Evolutionary conservation across 768 basidiomycete genomes (phyloP), one percentile per base, ranked within the genome.

Genomic region (Terana coerulea): DNA sequence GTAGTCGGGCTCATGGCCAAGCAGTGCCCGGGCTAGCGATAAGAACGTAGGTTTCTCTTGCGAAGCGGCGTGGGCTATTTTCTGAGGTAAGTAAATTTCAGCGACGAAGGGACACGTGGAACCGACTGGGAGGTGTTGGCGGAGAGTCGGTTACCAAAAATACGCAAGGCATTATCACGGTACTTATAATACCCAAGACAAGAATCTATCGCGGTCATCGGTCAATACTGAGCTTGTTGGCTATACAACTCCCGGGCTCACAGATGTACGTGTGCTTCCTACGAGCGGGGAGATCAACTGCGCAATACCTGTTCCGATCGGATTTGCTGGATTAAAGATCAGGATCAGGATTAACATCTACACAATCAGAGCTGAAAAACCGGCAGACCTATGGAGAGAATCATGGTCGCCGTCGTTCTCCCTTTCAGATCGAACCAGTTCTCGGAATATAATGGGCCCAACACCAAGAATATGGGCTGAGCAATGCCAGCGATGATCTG

Each of bases 371-470:
- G n/a, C n/a, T n/a, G n/a, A n/a, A n/a, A n/a, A n/a, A n/a, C n/a
- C n/a, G n/a, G n/a, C n/a, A 21, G 29, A 74, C 77, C 68, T 25
- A 81, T 59, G 8, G 78, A 72, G 47, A 81, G 70, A 31, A 76
- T 40, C 78, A 80, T 80, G n/a, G 80, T 93, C 11, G 88, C 88
- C 0, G 90, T 91, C 2, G 86, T 91, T 35, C 91, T 75, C 12
- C 84, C 81, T 52, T 78, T 72, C 41, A 91, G 67, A 54, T 86
- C 81, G 60, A 93, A 93, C 91, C 91, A 93, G 28, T 69, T 79
- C 63, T 93, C 87, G 0, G 90, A 91, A 66, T 86, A 93, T 47
- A 79, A 83, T 1, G 91, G 88, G 5, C 86, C 86, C 8, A 91
- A 69, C 22, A 92, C 78, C 67, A 89, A 88, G 65, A 81, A 91